Conservation (phyloP, 202 grass and related monocot genomes). For the Carex arenaria region DNA sequence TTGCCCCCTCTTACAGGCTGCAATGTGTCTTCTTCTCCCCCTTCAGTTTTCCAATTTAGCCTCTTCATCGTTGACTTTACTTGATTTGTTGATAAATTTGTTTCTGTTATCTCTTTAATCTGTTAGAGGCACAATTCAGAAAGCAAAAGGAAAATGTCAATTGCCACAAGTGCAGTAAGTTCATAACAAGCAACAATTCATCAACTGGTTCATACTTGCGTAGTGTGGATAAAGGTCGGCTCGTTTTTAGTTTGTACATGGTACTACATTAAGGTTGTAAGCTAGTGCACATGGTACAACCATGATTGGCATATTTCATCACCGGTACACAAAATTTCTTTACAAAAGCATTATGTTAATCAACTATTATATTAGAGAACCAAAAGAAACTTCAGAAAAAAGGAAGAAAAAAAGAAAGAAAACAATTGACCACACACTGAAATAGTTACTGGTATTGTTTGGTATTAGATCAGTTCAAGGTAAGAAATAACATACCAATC, state of each 20-base stretch:
- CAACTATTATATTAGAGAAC: not conserved
- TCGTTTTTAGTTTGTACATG: not conserved
- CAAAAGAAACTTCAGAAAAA: not conserved
- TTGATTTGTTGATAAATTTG: slow-evolving; percentile 79
- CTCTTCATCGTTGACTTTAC: slow-evolving; percentile 71
- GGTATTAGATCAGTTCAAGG: not conserved
- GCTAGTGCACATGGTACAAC: not conserved
- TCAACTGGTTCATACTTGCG: not conserved
- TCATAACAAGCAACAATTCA: not conserved
- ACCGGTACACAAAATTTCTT: not conserved
- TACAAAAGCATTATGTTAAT: not conserved
- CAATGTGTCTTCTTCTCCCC: slow-evolving; percentile 21
- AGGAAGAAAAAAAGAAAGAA: not conserved
- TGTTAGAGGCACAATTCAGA: slow-evolving; percentile 16
- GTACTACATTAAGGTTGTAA: not conserved
- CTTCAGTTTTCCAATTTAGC: slow-evolving; percentile 49
- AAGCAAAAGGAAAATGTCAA: not conserved
- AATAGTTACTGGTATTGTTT: not conserved
- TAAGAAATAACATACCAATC: slow-evolving; percentile 34
- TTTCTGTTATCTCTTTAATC: slow-evolving; percentile 65
- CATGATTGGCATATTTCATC: not conserved
- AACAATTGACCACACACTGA: not conserved
- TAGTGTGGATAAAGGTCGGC: not conserved
- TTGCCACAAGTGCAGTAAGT: not conserved
- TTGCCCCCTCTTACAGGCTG: slow-evolving; percentile 41